Evolutionary conservation across 306 rosid genomes (phyloP).

Genomic region (Lablab purpureus): DNA sequence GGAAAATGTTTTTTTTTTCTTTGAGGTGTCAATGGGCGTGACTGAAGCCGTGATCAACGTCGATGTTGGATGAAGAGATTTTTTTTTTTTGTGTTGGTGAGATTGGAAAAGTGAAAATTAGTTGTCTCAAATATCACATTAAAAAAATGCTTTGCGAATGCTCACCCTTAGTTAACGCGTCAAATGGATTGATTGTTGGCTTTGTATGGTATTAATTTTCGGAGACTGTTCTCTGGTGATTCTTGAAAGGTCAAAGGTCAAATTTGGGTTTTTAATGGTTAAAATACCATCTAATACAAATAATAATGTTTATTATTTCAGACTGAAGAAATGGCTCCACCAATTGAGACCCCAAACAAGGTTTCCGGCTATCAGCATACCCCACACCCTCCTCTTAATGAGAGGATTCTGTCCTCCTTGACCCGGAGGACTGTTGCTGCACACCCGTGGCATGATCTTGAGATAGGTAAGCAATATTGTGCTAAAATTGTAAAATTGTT

Average conservation of each 20-base stretch:
- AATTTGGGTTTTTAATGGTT: not conserved
- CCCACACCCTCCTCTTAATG: slow-evolving; percentile 80
- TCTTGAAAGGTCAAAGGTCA: slow-evolving; percentile 3
- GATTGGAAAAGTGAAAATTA: not conserved
- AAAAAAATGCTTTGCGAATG: not conserved
- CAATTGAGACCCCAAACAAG: slow-evolving; percentile 69
- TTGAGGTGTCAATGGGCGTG: not conserved
- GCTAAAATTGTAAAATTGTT: not conserved
- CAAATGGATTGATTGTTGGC: slow-evolving; percentile 7
- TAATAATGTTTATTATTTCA: slow-evolving; percentile 27
- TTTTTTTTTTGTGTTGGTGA: not conserved
- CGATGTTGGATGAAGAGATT: slow-evolving; percentile 36
- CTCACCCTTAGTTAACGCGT: not conserved
- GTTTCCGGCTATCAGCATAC: slow-evolving; percentile 38
- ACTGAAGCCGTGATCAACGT: slow-evolving; percentile 20
- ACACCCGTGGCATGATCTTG: slow-evolving; percentile 99
- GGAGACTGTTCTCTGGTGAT: not conserved
- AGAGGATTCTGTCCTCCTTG: slow-evolving; percentile 96
- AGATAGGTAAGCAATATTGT: slow-evolving; percentile 68
- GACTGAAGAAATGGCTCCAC: slow-evolving; percentile 74
- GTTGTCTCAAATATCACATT: not conserved
- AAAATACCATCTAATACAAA: not conserved
- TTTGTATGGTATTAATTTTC: slow-evolving; percentile 1
- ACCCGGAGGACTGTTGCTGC: slow-evolving; percentile 95
- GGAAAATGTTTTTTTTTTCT: not conserved